These are phyloP conservation scores for Phytophthora meadii DNA, from an alignment of 352 stramenopile species.

Conservation along the genomic window DNA sequence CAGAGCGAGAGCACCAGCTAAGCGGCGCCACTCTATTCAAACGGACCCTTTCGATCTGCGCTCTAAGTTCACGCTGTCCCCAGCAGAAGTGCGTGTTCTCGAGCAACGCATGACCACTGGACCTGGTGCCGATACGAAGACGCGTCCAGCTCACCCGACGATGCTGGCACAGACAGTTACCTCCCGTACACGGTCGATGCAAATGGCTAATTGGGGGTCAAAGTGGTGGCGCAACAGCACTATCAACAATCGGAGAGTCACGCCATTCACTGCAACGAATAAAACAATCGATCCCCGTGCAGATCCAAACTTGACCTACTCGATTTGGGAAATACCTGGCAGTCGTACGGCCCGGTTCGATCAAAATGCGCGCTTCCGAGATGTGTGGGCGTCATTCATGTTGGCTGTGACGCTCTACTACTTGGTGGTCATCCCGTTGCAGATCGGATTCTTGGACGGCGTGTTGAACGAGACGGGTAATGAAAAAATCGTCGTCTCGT, in stretches of 20 bases:
- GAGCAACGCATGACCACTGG: constrained; percentile 25
- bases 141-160: constrained; percentile 2
- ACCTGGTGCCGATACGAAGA: not conserved
- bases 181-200: not conserved
- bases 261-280: constrained; percentile 9
- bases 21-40: constrained; percentile 48
- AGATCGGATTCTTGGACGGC: constrained; percentile 63
- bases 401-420: constrained; percentile 66
- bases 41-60: constrained; percentile 28
- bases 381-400: constrained; percentile 61
- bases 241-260: constrained; percentile 1
- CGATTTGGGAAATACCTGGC: constrained; percentile 22
- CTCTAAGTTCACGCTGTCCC: constrained; percentile 30
- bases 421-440: constrained; percentile 59
- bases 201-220: not conserved
- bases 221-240: no score
- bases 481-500: constrained; percentile 34
- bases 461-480: constrained; percentile 45
- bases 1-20: no score
- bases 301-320: constrained; percentile 15
- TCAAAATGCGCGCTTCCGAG: constrained; percentile 47
- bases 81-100: constrained; percentile 33
- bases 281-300: constrained; percentile 1
- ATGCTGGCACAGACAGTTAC: constrained; percentile 7
- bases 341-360: constrained; percentile 19